Conservation (phyloP, 2,329 filamentous ascomycete genomes). For the Penicillium sclerotigenum region DNA sequence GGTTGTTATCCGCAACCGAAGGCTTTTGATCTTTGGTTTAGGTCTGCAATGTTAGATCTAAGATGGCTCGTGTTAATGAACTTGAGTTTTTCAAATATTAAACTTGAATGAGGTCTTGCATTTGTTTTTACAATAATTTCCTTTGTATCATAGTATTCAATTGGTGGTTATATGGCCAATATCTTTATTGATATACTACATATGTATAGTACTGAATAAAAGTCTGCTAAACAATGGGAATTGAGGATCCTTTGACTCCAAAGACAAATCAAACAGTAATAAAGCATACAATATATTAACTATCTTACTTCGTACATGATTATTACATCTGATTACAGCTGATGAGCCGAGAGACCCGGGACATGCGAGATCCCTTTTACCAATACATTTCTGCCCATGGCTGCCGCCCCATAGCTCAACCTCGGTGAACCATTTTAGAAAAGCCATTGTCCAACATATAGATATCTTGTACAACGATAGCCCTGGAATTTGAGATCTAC, state of each 20-base stretch:
- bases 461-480: neutral
- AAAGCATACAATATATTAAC: neutral
- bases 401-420: constrained; percentile 12
- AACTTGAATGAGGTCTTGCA: neutral
- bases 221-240: neutral
- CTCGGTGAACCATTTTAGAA: constrained; percentile 26
- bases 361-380: neutral
- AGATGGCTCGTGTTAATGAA: neutral
- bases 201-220: neutral
- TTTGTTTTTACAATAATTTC: neutral
- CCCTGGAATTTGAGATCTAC: neutral
- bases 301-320: neutral
- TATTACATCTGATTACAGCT: neutral
- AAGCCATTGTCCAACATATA: constrained; percentile 1
- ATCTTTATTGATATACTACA: too few relatives aligned
- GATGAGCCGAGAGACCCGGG: constrained; percentile 6
- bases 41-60: too few relatives aligned
- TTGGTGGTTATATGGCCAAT: neutral
- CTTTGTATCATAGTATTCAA: neutral
- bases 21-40: neutral
- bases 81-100: neutral
- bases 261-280: neutral
- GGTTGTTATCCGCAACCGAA: neutral
- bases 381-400: constrained; percentile 3
- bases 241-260: too few relatives aligned